Evolutionary conservation across 805 yeast genomes (phyloP), one percentile per base, ranked within the genome.

Genomic region (Jamesozyma lodderae): DNA sequence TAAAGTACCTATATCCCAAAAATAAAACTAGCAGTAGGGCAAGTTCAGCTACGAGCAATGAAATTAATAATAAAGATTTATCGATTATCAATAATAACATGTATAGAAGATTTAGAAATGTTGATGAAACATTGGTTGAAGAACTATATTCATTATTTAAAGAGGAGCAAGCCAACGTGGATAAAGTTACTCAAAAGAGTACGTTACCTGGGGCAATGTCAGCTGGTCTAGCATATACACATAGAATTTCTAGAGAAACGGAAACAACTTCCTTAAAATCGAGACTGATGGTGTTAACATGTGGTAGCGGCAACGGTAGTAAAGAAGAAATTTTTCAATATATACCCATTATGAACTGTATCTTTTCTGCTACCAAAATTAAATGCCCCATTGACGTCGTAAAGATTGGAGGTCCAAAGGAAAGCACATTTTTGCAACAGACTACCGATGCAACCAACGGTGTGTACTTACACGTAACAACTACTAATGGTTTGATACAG

Each of bases 381-480:
- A 80, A 78, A 49, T 75, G 88, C 14, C 82, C 96, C 2, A 77
- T 92, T 17, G 97, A 92, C 59, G 88, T 88, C 10, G 90, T 94
- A 43, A 87, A 88, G 52, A 64, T 92, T 21, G 63, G 63, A 21
- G 63, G 61, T 6, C 38, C 47, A 9, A 47, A 51, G 31, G 75
- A 75, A 44, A 78, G 94, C 1, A 82, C 94, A 2, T 90, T 87
- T 55, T 64, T 92, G 43, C 97, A 92, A 56, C 98, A 92, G 56
- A 96, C 97, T 0, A 75, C 94, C 0, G 98, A 92, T 62, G 86
- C 95, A 7, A 90, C 98, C 0, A 75, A 79, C 47, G 99, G 99
- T 3, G 78, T 87, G 1, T 92, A 90, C 55, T 66, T 90, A 41
- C 67, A 68, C 31, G 70, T 90, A 17, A 70, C 69, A 3, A 72